Percentiles rank a stretch among this genome's conserved stretches.
Evolutionary conservation across 2,329 filamentous ascomycete species (phyloP).

Genomic region (Karstenula rhodostoma): DNA sequence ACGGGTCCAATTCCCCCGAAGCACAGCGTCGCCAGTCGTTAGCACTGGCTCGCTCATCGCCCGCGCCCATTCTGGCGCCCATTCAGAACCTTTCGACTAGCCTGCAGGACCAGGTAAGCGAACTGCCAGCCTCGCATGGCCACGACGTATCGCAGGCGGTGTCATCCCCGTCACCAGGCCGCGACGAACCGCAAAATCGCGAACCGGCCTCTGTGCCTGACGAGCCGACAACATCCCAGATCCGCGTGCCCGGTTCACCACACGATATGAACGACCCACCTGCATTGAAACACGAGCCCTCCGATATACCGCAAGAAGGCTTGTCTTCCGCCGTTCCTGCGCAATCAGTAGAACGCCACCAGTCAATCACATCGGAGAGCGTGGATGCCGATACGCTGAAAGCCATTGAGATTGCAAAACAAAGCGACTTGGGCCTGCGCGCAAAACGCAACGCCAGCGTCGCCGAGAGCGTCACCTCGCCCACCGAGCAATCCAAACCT

Average conservation of each 20-base stretch:
- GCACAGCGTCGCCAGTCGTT: conserved; percentile 51
- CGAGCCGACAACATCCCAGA: conserved; percentile 38
- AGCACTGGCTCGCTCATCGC: conserved; percentile 37
- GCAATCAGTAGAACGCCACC: conserved; percentile 30
- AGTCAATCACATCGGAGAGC: conserved; percentile 29
- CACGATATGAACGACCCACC: conserved; percentile 19
- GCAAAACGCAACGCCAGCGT: conserved; percentile 43
- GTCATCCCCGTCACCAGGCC: conserved; percentile 22
- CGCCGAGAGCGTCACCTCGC: conserved; percentile 51
- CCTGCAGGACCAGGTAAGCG: conserved; percentile 31
- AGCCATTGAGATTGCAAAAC: conserved; percentile 54
- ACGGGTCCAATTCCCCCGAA: conserved; percentile 55
- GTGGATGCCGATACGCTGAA: conserved; percentile 52
- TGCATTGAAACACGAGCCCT: conserved; percentile 52
- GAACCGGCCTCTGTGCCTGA: conserved; percentile 42
- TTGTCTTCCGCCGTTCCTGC: conserved; percentile 36
- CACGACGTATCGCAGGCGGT: conserved; percentile 38
- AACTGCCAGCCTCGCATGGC: conserved; percentile 28
- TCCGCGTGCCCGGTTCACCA: conserved; percentile 33
- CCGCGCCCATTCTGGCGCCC: conserved; percentile 51
- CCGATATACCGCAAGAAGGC: conserved; percentile 47
- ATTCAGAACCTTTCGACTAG: conserved; percentile 45
- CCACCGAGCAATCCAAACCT: conserved; percentile 48
- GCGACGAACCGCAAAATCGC: conserved; percentile 37
- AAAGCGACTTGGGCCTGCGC: conserved; percentile 54